Evolutionary conservation across 2,329 filamentous ascomycete genomes (phyloP).

Genomic region (Hypoxylon rubiginosum): DNA sequence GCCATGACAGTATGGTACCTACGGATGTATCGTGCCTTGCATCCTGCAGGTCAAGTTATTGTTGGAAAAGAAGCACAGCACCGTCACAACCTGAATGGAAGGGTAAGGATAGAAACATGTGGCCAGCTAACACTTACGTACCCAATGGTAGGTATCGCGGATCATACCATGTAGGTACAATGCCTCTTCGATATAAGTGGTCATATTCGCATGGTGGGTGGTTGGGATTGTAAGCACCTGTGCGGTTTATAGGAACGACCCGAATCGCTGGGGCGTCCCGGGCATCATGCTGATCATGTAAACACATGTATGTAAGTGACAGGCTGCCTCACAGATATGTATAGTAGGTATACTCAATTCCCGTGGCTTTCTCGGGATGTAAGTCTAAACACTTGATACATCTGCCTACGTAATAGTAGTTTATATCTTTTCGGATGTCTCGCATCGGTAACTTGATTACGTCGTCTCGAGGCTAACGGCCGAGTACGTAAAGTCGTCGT

Average conservation of each 20-base stretch:
- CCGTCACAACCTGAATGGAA: constrained; percentile 13
- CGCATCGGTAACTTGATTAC: constrained; percentile 6
- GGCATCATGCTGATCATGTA: neutral
- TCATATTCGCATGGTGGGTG: constrained; percentile 4
- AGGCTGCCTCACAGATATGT: neutral
- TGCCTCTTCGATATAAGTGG: neutral
- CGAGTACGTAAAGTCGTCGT: constrained; percentile 19
- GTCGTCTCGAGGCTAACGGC: constrained; percentile 6
- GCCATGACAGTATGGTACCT: constrained; percentile 7
- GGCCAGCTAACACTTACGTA: constrained; percentile 12
- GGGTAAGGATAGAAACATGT: constrained; percentile 13
- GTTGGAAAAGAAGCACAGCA: constrained; percentile 18
- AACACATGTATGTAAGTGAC: neutral
- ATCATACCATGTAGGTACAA: neutral
- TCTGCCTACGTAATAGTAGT: no score
- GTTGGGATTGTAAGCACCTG: constrained; percentile 21
- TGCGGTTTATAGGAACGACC: constrained; percentile 25
- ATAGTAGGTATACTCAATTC: constrained; percentile 5
- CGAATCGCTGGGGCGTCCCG: constrained; percentile 30
- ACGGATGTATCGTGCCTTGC: constrained; percentile 42
- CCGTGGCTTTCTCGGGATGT: neutral
- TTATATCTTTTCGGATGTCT: neutral
- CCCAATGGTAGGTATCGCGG: neutral
- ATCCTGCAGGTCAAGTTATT: constrained; percentile 34
- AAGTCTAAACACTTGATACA: neutral